Evolutionary conservation across 2,329 filamentous ascomycete species (phyloP).

Genomic region (Botrytis pseudocinerea): DNA sequence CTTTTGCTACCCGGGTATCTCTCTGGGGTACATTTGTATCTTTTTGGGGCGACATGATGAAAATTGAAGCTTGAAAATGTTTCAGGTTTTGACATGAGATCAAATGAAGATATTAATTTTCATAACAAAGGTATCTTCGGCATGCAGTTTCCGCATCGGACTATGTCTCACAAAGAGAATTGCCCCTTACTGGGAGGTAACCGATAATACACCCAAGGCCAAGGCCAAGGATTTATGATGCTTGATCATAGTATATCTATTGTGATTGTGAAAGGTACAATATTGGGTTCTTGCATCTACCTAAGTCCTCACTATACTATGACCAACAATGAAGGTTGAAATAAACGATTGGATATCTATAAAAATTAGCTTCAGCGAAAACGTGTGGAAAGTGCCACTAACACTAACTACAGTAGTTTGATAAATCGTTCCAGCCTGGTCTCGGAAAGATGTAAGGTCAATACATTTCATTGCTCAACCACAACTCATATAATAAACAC

Average conservation of each 20-base stretch:
- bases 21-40: not conserved
- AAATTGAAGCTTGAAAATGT: not conserved
- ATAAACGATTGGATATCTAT: not conserved
- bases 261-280: not conserved
- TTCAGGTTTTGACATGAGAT: not conserved
- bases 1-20: conserved; percentile 19
- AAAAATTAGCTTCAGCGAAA: not conserved
- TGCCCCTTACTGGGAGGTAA: not conserved
- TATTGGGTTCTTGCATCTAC: not conserved
- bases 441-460: not conserved
- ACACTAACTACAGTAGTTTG: no score
- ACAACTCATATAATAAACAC: not conserved
- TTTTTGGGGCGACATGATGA: conserved; percentile 13
- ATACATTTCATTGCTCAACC: not conserved
- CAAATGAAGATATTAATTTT: conserved; percentile 1
- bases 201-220: not conserved
- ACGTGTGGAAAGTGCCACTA: no score
- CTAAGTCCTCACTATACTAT: not conserved
- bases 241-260: not conserved
- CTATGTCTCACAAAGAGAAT: conserved; percentile 19
- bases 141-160: conserved; percentile 16
- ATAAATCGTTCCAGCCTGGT: not conserved
- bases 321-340: not conserved
- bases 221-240: not conserved
- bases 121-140: conserved; percentile 21